Base-by-base conservation (phyloP, 106 monocot genomes). In the Platanthera guangdongensis region DNA sequence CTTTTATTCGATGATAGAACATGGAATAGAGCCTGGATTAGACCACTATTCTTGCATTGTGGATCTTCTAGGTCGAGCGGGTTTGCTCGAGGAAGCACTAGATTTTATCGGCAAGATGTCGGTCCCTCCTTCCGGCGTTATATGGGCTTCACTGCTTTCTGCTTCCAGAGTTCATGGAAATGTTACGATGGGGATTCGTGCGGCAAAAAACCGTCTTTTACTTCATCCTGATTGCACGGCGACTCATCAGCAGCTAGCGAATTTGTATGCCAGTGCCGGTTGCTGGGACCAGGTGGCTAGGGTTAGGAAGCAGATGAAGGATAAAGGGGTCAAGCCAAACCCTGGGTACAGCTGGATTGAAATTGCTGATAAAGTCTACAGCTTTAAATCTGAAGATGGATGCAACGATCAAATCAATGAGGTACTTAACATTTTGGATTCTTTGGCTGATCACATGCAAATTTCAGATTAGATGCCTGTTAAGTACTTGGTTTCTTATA, bases 301-400 rank as follows among this genome's bases (percentile, higher is more conserved):
- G 64, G 72, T 84, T 75, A 74, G 87, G 68, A 88, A 82, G 74
- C 51, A 77, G 69, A 82, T 88, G 82, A 88, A 88, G 78, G 80
- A 82, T 18, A 85, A 72, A 57, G 82, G 84, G 14, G 45, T 88
- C n/a, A 82, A 85, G 50, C 80, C 84, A 53, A 78, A 50, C 70
- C 80, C 85, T 9, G 88, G 84, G 51, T 88, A 72, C 51, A 88
- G 88, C 57, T 88, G 88, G 88, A 82, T 88, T 71, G 88, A 88
- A 74, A 82, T 88, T 30, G 88, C 82, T 8, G 78, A 80, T 46
- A 75, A 75, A 62, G 80, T 88, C 10, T 80, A 82, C 54, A 74
- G 52, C 4, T 88, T 88, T 51, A 84, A 65, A 65, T 76, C 82
- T 71, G 82, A 88, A 78, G 82, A 88, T 32, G 57, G 75, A 71